Evolutionary conservation across 1,284 basidiomycete genomes (phyloP).

Genomic region (Sporisorium scitamineum): DNA sequence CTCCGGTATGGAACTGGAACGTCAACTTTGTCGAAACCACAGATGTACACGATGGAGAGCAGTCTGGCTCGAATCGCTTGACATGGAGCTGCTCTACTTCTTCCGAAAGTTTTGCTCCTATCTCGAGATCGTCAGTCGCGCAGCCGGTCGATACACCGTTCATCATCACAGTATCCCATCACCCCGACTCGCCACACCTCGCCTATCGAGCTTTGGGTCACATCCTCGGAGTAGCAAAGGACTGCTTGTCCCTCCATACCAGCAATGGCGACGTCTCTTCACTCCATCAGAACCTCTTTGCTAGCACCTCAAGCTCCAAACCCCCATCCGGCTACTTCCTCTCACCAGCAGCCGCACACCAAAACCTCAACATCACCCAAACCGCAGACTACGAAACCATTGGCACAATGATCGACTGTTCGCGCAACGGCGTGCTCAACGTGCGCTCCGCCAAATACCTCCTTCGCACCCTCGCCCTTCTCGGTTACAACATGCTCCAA

Average conservation of each 20-base stretch:
- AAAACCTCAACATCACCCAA: slow-evolving; percentile 36
- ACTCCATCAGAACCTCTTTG: slow-evolving; percentile 36
- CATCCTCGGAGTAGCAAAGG: slow-evolving; percentile 40
- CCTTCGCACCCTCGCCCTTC: slow-evolving; percentile 63
- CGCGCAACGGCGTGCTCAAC: slow-evolving; percentile 69
- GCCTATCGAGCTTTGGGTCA: slow-evolving; percentile 57
- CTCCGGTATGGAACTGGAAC: slow-evolving; percentile 42
- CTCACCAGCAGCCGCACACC: slow-evolving; percentile 19
- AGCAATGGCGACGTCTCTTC: background rate
- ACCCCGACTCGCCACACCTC: slow-evolving; percentile 24
- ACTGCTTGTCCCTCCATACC: slow-evolving; percentile 14
- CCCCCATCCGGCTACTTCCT: slow-evolving; percentile 9
- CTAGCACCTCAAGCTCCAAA: background rate
- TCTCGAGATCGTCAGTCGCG: background rate
- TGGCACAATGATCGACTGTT: slow-evolving; percentile 71
- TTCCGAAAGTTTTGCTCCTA: slow-evolving; percentile 26
- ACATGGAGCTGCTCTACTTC: slow-evolving; percentile 38
- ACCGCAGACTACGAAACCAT: slow-evolving; percentile 53
- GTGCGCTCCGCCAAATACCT: slow-evolving; percentile 63
- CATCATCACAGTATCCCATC: slow-evolving; percentile 21
- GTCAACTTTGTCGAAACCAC: slow-evolving; percentile 13
- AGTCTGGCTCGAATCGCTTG: background rate
- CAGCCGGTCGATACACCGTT: slow-evolving; percentile 11
- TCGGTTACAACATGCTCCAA: slow-evolving; percentile 69
- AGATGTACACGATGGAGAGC: background rate